Evolutionary conservation across 352 stramenopile genomes (phyloP), one percentile per base, ranked within the genome.

Genomic region (Phytophthora hibernalis): DNA sequence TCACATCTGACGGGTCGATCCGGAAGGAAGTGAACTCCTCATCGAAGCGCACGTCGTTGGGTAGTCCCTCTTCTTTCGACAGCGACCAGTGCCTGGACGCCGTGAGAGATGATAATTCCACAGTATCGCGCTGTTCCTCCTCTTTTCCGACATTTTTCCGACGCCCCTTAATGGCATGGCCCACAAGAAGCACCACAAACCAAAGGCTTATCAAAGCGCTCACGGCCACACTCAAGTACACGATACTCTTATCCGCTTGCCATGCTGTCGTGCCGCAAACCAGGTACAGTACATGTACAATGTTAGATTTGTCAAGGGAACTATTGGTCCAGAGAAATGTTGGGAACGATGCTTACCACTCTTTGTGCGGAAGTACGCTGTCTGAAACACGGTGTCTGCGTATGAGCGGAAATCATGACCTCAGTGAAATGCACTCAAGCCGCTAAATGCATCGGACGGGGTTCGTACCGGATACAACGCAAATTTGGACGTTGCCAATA

Each of bases 1-100:
- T 76, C 20, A 80, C 53, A 33, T 80, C 69, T 35, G 67, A 68
- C 49, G 69, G 52, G n/a, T 80, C 72, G 28, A 80, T 77, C 11
- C 72, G 68, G 47, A 70, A 56, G 11, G 72, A 77, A 4, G 60
- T 56, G 3, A 77, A 70, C 7, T 76, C 65, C 13, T 49, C 16
- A 37, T 80, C 73, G 28, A 69, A 68, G 13, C 73, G 73, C 13
- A 80, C 58, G 21, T 80, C 73, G 21, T 78, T 72, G 6, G 54
- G 69, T 22, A 78, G 21, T 4, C 73, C 73, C 10, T 68, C 59
- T 26, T 60, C 43, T 48, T 64, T 74, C 20, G 54, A 63, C 28
- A 62, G 26, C 15, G 64, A 77, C 65, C 58, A 74, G 35, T 77
- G 65, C 15, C 69, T 70, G 11, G 59, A 77, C 12, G 61, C 49